These are phyloP conservation scores for Melastoma malabathricum DNA, from an alignment of 345 rosid genomes.

Conservation along the genomic window DNA sequence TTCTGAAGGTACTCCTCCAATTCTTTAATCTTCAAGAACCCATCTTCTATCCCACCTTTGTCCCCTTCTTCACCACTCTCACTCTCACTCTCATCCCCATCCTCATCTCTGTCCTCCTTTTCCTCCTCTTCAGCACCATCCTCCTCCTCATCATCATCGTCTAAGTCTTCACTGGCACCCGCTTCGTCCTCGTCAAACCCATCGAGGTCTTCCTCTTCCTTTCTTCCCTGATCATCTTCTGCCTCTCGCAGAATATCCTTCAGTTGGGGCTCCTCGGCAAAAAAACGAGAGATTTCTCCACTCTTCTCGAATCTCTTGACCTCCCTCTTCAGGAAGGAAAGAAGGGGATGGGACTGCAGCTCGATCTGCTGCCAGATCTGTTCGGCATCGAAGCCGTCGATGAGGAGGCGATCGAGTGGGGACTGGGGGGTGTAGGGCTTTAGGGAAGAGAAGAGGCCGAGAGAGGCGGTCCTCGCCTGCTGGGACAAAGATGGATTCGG, in stretches of 20 bases:
- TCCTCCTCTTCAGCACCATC: constrained; percentile 12
- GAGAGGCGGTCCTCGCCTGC: constrained; percentile 45
- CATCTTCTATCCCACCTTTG: constrained; percentile 55
- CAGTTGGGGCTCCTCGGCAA: constrained; percentile 7
- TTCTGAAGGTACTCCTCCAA: constrained; percentile 60
- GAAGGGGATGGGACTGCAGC: constrained; percentile 49
- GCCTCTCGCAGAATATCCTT: background rate
- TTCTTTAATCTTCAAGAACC: constrained; percentile 65
- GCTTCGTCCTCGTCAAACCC: constrained; percentile 21
- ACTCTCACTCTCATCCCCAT: constrained; percentile 23
- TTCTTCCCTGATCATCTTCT: constrained; percentile 4
- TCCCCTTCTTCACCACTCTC: constrained; percentile 23
- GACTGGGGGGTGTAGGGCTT: constrained; percentile 44
- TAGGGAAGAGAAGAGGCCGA: constrained; percentile 42
- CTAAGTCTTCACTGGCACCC: constrained; percentile 13
- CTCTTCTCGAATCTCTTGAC: constrained; percentile 41
- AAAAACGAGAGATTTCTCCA: constrained; percentile 25
- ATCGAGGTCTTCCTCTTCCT: constrained; percentile 16
- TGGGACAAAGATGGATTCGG: constrained; percentile 38
- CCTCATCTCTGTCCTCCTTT: constrained; percentile 11
- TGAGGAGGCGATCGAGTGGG: constrained; percentile 52
- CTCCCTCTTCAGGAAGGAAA: constrained; percentile 42
- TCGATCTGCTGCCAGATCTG: constrained; percentile 99
- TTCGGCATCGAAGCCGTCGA: constrained; percentile 75
- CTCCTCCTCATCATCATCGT: constrained; percentile 8